Evolutionary conservation across 1,284 basidiomycete species (phyloP), one percentile per base, ranked within the genome.

Genomic region (Trametes hirsuta): DNA sequence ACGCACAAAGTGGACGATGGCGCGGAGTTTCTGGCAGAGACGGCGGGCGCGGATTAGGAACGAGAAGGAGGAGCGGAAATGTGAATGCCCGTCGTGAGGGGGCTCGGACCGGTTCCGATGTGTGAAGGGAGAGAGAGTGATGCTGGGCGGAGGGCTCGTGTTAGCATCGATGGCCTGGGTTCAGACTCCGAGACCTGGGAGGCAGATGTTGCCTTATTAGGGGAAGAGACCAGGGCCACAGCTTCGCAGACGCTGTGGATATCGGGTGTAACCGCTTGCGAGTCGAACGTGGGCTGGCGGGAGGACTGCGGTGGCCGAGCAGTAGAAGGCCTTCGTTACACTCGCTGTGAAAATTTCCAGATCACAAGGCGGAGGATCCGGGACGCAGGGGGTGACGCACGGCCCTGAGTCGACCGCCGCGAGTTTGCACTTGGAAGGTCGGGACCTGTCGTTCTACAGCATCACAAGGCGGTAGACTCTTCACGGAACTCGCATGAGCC

Each of bases 41-140:
- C n/a, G 51, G 15, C 42, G 53, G 41, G 12, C 22, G 47, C 39
- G 36, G 49, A 36, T 36, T 47, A 36, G 34, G 50, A 42, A 42
- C 45, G 25, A 40, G 46, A 54, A 44, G 25, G 22, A 25, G 30
- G 4, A 45, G 37, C 42, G 35, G 37, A 46, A 47, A 34, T 52
- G 22, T 35, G 15, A 30, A 34, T 47, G 36, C 41, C 40, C 21
- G 40, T 24, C 24, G 30, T 45, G 40, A 52, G 59, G 62, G 21
- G 36, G 10, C 42, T 35, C 63, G 63, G 63, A 22, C 63, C 63
- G 63, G 22, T 30, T 53, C 54, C 63, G 63, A 59, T 36, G 39
- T 5, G 53, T 42, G 61, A 50, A 50, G 34, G 34, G 37, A 45
- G 22, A 57, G 22, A 41, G 46, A 52, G 36, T 53, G 44, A 50